phyloP scores from a whole-genome alignment of 495 filamentous ascomycete species.

The Penicillium maclennaniae region DNA sequence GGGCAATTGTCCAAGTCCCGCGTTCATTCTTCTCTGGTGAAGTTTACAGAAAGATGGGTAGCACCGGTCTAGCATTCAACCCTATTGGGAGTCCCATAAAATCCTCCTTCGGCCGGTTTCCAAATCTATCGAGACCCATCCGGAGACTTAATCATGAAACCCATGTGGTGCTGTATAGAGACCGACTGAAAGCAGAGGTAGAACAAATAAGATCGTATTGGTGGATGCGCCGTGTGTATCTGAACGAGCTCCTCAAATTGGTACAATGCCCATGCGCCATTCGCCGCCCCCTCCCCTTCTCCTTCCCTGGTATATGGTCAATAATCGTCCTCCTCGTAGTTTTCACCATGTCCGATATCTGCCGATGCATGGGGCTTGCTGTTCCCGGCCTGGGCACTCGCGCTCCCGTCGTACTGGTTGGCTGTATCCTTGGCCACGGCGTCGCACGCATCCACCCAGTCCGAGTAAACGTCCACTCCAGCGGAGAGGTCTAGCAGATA shows the following conservation, averaged over 20 bases:
- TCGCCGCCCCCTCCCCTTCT: slow-evolving; percentile 5
- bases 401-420: slow-evolving; percentile 45
- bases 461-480: slow-evolving; percentile 91
- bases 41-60: background rate
- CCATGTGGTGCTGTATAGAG: background rate
- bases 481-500: slow-evolving; percentile 68
- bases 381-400: slow-evolving; percentile 23
- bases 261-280: slow-evolving; percentile 19
- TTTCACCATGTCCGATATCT: slow-evolving; percentile 13
- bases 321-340: slow-evolving; percentile 31
- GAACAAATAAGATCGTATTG: slow-evolving; percentile 2
- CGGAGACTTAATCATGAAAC: background rate
- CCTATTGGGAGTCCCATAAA: background rate
- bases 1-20: background rate
- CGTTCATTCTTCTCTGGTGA: background rate
- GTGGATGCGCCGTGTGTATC: slow-evolving; percentile 10
- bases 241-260: slow-evolving; percentile 13
- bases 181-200: background rate
- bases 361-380: slow-evolving; percentile 19
- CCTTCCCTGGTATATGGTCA: slow-evolving; percentile 16
- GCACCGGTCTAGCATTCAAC: background rate
- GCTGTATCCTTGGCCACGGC: slow-evolving; percentile 61
- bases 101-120: background rate
- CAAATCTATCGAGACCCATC: background rate
- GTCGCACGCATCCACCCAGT: slow-evolving; percentile 98